Conservation (phyloP, 2,329 filamentous ascomycete genomes). For the Epichloe festucae region DNA sequence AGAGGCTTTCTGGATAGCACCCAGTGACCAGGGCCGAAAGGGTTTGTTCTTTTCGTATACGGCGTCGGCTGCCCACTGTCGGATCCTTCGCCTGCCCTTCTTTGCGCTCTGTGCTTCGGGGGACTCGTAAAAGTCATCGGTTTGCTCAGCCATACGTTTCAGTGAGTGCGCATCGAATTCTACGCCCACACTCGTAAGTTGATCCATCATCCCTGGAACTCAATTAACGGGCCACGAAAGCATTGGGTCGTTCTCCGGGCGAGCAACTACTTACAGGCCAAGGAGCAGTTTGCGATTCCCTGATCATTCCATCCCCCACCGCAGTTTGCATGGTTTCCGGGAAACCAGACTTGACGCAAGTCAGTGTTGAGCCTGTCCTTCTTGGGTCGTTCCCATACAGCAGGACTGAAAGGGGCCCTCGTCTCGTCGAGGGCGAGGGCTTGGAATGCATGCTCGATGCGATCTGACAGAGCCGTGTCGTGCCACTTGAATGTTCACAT, state of each 20-base stretch:
- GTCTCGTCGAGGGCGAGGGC: constrained; percentile 46
- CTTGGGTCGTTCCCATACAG: constrained; percentile 37
- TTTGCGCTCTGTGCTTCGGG: constrained; percentile 4
- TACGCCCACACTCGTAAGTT: constrained; percentile 36
- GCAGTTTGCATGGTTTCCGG: constrained; percentile 57
- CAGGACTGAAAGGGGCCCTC: constrained; percentile 39
- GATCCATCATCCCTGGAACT: constrained; percentile 41
- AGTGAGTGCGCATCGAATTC: constrained; percentile 33
- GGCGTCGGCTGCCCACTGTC: constrained; percentile 32
- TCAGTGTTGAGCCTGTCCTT: constrained; percentile 27
- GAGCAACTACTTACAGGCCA: constrained; percentile 23
- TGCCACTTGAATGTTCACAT: constrained; percentile 34
- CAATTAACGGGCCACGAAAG: background rate
- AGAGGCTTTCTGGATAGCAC: constrained; percentile 26
- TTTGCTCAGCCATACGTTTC: constrained; percentile 26
- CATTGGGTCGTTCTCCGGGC: background rate
- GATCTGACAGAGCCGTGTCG: constrained; percentile 38
- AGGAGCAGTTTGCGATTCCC: constrained; percentile 26
- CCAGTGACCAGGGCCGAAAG: constrained; percentile 35
- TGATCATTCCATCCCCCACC: constrained; percentile 52
- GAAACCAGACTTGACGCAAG: constrained; percentile 49
- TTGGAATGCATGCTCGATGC: constrained; percentile 45
- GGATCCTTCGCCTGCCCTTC: constrained; percentile 4
- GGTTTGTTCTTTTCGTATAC: constrained; percentile 36
- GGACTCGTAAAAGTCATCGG: constrained; percentile 19